Conservation (phyloP, 225 moss, liverwort and hornwort genomes). For the Marchantia polymorpha region DNA sequence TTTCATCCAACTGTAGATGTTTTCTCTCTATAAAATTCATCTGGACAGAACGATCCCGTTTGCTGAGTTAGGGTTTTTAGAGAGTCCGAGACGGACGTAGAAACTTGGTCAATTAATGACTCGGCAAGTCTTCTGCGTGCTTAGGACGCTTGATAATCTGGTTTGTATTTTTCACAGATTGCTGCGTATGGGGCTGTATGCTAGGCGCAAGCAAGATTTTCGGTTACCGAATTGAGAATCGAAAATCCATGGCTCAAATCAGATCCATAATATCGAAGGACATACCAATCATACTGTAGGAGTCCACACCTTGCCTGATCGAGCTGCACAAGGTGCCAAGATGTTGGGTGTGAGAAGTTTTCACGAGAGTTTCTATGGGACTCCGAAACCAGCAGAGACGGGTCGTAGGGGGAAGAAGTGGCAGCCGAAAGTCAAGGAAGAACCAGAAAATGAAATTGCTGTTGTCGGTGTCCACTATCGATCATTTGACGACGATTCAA, state of each 20-base stretch:
- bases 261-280: not conserved
- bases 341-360: slow-evolving; percentile 35
- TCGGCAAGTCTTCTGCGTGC: not conserved
- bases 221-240: not conserved
- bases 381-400: slow-evolving; percentile 33
- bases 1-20: not conserved
- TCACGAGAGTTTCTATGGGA: slow-evolving; percentile 51
- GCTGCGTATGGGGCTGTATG: not conserved
- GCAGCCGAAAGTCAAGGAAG: slow-evolving; percentile 33
- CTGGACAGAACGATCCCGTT: not conserved
- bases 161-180: not conserved
- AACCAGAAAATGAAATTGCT: slow-evolving; percentile 44
- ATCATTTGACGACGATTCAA: slow-evolving; percentile 53
- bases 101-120: not conserved
- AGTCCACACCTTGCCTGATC: not conserved
- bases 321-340: not conserved
- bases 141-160: not conserved
- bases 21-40: not conserved
- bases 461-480: slow-evolving; percentile 46
- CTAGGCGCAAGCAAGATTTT: not conserved
- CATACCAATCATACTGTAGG: not conserved
- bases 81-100: not conserved
- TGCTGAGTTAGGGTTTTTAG: not conserved
- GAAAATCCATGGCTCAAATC: not conserved
- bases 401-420: slow-evolving; percentile 41